phyloP scores from a whole-genome alignment of 352 stramenopile genomes.

The Thraustochytrium sp. region DNA sequence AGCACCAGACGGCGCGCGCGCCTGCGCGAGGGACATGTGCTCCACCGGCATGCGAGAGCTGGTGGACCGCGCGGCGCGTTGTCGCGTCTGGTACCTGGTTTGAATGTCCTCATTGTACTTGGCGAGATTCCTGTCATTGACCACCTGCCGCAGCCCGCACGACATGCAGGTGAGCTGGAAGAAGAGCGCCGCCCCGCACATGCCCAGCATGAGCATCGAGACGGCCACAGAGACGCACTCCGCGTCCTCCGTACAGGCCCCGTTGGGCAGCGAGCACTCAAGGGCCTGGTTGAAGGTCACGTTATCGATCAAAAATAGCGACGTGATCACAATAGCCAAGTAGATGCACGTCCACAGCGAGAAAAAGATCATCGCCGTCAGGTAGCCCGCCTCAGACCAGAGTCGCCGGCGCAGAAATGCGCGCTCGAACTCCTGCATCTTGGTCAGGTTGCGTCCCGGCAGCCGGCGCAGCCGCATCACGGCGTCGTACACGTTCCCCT shows the following conservation, averaged over 20 bases:
- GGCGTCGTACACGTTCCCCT: not conserved
- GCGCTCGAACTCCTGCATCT: not conserved
- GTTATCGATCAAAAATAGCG: not conserved
- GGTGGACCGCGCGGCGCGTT: too few species aligned
- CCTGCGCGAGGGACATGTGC: too few species aligned
- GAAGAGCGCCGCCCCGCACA: conserved; percentile 24
- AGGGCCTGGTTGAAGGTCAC: not conserved
- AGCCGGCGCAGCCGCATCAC: not conserved
- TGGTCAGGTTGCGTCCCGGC: not conserved
- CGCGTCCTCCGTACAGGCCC: not conserved
- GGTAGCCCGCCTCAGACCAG: not conserved
- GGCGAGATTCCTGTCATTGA: not conserved
- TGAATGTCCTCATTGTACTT: too few species aligned
- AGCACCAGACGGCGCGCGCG: too few species aligned
- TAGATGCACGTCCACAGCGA: conserved; percentile 9
- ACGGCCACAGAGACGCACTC: not conserved
- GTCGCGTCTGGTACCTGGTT: too few species aligned
- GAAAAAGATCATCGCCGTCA: conserved; percentile 12
- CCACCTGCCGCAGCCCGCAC: not conserved
- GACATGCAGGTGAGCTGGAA: not conserved
- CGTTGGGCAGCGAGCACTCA: not conserved
- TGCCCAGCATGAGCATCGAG: conserved; percentile 21
- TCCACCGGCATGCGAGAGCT: not conserved
- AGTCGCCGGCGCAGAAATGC: not conserved
- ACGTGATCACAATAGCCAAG: not conserved